A percentile compares a stretch with the other conserved stretches of the same genome.
These are phyloP conservation scores for Aspergillus sp. DNA, from an alignment of 2,329 filamentous ascomycete species.

Conservation along the genomic window DNA sequence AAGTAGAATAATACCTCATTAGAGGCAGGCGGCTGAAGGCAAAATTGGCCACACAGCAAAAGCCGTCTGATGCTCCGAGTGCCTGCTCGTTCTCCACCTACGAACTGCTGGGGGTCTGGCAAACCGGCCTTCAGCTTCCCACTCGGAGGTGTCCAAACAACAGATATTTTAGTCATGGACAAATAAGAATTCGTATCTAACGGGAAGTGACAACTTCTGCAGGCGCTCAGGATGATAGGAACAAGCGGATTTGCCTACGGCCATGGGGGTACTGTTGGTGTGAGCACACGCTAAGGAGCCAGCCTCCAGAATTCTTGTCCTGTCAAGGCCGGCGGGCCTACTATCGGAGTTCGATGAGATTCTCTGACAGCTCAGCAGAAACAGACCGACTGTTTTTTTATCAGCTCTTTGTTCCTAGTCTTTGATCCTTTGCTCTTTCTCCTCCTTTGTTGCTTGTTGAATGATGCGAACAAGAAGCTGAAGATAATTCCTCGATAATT, in stretches of 20 bases:
- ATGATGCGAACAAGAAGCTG: neutral
- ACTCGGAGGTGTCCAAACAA: neutral
- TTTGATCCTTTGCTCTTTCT: neutral
- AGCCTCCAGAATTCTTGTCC: conserved; percentile 15
- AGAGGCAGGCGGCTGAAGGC: neutral
- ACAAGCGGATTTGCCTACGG: conserved; percentile 1
- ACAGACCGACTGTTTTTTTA: neutral
- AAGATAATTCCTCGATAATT: conserved; percentile 19
- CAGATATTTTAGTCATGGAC: neutral
- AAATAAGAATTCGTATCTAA: neutral
- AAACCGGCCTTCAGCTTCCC: neutral
- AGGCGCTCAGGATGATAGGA: conserved; percentile 1
- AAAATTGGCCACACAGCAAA: neutral
- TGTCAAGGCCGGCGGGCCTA: conserved; percentile 4
- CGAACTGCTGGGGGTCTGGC: neutral
- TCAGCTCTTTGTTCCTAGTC: neutral
- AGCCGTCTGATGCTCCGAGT: neutral
- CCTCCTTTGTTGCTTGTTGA: neutral
- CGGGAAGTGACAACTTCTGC: neutral
- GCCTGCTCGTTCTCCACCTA: neutral
- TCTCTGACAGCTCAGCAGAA: conserved; percentile 7
- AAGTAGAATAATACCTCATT: neutral
- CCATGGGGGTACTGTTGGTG: neutral
- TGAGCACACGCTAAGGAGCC: conserved; percentile 8
- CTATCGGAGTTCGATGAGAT: conserved; percentile 8